phyloP scores from a whole-genome alignment of 1,139 yeast genomes.

The Kluyveromyces sp. region DNA sequence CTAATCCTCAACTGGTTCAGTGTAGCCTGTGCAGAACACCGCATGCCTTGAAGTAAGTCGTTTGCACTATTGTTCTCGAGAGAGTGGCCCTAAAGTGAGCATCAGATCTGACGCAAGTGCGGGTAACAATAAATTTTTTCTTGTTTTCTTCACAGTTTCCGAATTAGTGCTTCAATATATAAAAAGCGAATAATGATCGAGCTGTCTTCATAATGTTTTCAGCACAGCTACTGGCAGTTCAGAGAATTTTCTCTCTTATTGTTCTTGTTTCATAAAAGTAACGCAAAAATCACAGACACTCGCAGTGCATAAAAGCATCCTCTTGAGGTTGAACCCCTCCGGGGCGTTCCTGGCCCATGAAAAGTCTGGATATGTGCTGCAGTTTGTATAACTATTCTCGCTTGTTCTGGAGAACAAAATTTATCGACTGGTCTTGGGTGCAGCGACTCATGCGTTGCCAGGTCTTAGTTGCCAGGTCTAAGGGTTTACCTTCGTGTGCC shows the following conservation, averaged over 20 bases:
- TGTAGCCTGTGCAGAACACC: too few species aligned
- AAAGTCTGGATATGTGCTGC: slow-evolving; percentile 53
- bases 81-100: slow-evolving; percentile 3
- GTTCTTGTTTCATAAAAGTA: slow-evolving; percentile 23
- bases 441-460: slow-evolving; percentile 56
- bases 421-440: slow-evolving; percentile 66
- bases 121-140: slow-evolving; percentile 4
- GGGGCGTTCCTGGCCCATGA: slow-evolving; percentile 73
- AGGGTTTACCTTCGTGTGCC: slow-evolving; percentile 81
- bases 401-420: slow-evolving; percentile 61
- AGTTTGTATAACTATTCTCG: slow-evolving; percentile 21
- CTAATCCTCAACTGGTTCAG: too few species aligned
- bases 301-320: slow-evolving; percentile 56
- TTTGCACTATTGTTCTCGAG: too few species aligned
- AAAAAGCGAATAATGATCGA: not conserved
- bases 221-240: too few species aligned
- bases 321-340: slow-evolving; percentile 69
- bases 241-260: too few species aligned
- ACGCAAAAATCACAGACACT: slow-evolving; percentile 69
- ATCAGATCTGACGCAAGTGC: slow-evolving; percentile 6
- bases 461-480: slow-evolving; percentile 40
- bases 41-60: too few species aligned
- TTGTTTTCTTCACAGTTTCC: not conserved
- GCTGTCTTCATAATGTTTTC: not conserved
- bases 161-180: not conserved